Conservation (phyloP, 1,284 basidiomycete genomes). For the Puccinia horiana region DNA sequence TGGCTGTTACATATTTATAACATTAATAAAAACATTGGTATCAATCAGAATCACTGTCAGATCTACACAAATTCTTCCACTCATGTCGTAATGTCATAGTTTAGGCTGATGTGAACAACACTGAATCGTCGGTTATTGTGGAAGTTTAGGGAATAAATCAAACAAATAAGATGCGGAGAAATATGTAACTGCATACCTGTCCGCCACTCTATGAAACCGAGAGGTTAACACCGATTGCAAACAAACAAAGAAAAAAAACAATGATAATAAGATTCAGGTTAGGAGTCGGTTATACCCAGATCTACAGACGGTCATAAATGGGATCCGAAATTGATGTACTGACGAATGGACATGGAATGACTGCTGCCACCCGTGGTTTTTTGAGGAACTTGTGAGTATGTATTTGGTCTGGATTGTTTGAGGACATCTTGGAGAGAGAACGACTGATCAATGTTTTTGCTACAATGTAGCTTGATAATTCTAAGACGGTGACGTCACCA, state of each 20-base stretch:
- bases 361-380: constrained; percentile 10
- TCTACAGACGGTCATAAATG: neutral
- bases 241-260: neutral
- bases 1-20: constrained; percentile 61
- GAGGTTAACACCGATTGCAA: too few relatives aligned
- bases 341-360: constrained; percentile 42
- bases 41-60: neutral
- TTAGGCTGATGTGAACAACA: neutral
- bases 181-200: neutral
- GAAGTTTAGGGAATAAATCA: neutral
- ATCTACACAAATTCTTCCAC: neutral
- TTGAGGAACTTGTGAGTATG: constrained; percentile 38
- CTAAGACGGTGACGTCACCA: too few relatives aligned
- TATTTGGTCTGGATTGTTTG: neutral
- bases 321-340: neutral
- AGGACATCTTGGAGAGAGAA: neutral
- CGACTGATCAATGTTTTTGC: neutral
- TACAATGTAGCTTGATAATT: too few relatives aligned
- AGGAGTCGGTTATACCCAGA: neutral
- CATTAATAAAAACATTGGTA: too few relatives aligned
- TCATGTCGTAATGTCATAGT: neutral
- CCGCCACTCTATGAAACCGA: too few relatives aligned
- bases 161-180: neutral
- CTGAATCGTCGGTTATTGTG: too few relatives aligned
- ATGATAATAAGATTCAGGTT: neutral